phyloP scores from a whole-genome alignment of 1,284 basidiomycete species.

The Microbotryum lychnidis-dioicae region DNA sequence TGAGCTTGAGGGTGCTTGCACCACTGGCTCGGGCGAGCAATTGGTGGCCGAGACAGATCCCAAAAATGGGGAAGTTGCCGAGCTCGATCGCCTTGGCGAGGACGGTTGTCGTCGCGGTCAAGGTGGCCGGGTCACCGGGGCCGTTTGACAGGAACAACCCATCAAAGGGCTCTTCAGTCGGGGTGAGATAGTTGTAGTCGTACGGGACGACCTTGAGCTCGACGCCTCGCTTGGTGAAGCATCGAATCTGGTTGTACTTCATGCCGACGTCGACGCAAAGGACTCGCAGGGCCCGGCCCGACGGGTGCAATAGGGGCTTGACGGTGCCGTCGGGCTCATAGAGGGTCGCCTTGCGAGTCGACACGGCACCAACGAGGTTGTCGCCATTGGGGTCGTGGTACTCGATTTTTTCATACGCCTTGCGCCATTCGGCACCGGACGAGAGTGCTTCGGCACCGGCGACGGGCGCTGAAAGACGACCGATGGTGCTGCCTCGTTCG shows the following conservation, averaged over 20 bases:
- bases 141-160: constrained; percentile 97
- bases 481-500: constrained; percentile 88
- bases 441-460: constrained; percentile 44
- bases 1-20: constrained; percentile 93
- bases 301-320: constrained; percentile 62
- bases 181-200: constrained; percentile 83
- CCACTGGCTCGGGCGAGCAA: constrained; percentile 91
- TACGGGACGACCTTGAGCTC: constrained; percentile 97
- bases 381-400: constrained; percentile 82
- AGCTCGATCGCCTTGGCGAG: constrained; percentile 64
- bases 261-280: constrained; percentile 94
- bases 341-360: constrained; percentile 58
- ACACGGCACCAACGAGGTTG: constrained; percentile 88
- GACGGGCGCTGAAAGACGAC: constrained; percentile 48
- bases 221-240: constrained; percentile 85
- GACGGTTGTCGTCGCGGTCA: constrained; percentile 56
- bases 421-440: constrained; percentile 54
- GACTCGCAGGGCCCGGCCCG: constrained; percentile 69
- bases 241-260: constrained; percentile 99
- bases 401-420: constrained; percentile 69
- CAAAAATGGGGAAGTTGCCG: constrained; percentile 81
- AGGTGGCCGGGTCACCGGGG: constrained; percentile 89
- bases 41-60: constrained; percentile 98
- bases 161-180: constrained; percentile 71
- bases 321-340: constrained; percentile 55